Evolutionary conservation across 225 moss, liverwort and hornwort species (phyloP).

Genomic region (Polytrichum commune): DNA sequence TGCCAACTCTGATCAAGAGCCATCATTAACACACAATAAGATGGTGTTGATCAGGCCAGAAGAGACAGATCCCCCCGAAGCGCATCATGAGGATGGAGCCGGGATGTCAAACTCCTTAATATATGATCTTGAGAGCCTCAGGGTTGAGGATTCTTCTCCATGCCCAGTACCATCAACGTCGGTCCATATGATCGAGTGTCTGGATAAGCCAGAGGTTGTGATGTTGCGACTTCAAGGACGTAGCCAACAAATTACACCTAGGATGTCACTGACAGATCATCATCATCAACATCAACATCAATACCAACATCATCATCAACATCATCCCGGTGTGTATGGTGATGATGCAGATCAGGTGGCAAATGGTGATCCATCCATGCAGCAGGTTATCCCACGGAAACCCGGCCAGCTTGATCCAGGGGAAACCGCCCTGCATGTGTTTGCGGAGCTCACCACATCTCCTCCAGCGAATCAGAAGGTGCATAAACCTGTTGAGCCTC

Average conservation of each 20-base stretch:
- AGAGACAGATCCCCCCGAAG: background rate
- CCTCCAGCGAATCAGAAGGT: background rate
- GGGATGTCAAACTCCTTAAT: background rate
- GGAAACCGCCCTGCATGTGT: conserved; percentile 10
- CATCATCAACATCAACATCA: too few relatives aligned
- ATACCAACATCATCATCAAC: too few relatives aligned
- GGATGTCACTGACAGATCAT: too few relatives aligned
- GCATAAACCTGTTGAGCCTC: background rate
- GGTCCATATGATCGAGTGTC: background rate
- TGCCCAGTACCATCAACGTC: background rate
- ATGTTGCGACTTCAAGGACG: conserved; percentile 4
- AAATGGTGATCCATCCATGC: too few relatives aligned
- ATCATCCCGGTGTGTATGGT: too few relatives aligned
- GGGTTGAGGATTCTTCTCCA: background rate
- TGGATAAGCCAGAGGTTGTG: background rate
- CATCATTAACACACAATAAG: background rate
- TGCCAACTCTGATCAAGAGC: too few relatives aligned
- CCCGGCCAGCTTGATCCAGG: background rate
- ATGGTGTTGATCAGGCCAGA: background rate
- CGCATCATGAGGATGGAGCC: background rate
- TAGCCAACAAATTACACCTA: background rate
- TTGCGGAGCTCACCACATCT: conserved; percentile 1
- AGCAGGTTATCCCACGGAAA: too few relatives aligned
- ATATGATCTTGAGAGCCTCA: conserved; percentile 2
- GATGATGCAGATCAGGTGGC: too few relatives aligned